Percentiles rank a stretch among this genome's conserved stretches.
phyloP scores from a whole-genome alignment of 73 alveolate genomes.

The Paramecium caudatum region DNA sequence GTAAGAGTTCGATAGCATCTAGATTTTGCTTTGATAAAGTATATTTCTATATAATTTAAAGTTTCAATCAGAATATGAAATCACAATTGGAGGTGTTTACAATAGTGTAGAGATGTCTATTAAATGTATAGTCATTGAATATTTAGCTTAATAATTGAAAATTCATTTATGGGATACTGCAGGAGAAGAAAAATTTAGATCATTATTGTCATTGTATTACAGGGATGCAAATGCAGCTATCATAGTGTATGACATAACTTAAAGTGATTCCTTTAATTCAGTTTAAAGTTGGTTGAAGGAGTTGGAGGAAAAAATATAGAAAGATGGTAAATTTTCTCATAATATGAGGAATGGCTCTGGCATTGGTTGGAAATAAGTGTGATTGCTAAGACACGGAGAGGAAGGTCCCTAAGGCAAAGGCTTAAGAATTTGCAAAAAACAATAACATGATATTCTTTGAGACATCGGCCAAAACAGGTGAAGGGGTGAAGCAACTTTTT shows the following conservation, averaged over 20 bases:
- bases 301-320: slow-evolving; percentile 73
- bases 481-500: slow-evolving; percentile 79
- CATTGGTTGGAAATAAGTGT: slow-evolving; percentile 79
- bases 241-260: slow-evolving; percentile 81
- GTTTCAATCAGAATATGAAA: slow-evolving; percentile 71
- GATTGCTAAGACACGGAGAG: slow-evolving; percentile 73
- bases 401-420: slow-evolving; percentile 74
- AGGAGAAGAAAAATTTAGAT: slow-evolving; percentile 82
- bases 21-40: slow-evolving; percentile 76
- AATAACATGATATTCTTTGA: slow-evolving; percentile 65
- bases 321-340: slow-evolving; percentile 27
- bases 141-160: slow-evolving; percentile 69
- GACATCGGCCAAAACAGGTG: slow-evolving; percentile 81
- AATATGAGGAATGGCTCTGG: slow-evolving; percentile 71
- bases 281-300: slow-evolving; percentile 76
- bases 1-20: slow-evolving; percentile 78
- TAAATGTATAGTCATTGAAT: slow-evolving; percentile 1
- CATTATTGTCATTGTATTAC: slow-evolving; percentile 78
- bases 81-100: slow-evolving; percentile 77
- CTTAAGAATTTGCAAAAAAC: slow-evolving; percentile 75
- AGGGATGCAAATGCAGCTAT: slow-evolving; percentile 87
- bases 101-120: slow-evolving; percentile 68
- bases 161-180: slow-evolving; percentile 83
- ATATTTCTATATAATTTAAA: background rate
- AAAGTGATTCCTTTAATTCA: slow-evolving; percentile 77